phyloP scores from a whole-genome alignment of 2,329 filamentous ascomycete species.

The Thermothelomyces thermophilus region DNA sequence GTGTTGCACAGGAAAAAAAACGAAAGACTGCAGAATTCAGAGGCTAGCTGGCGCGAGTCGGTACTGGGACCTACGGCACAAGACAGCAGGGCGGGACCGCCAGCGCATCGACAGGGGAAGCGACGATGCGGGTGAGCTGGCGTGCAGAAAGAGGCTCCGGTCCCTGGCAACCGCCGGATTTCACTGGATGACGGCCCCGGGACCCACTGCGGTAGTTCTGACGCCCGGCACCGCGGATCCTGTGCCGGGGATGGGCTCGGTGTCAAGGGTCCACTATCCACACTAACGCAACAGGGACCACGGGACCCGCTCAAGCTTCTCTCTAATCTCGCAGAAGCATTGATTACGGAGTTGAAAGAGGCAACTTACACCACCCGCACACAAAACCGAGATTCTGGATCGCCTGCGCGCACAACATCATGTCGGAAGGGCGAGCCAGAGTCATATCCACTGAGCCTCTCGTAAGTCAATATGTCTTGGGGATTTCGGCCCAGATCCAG shows the following conservation, averaged over 20 bases:
- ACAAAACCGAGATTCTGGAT: neutral
- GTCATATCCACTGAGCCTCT: constrained; percentile 23
- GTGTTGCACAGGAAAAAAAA: too few species aligned
- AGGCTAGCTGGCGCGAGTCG: too few species aligned
- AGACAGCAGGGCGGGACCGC: neutral
- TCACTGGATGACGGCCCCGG: constrained; percentile 2
- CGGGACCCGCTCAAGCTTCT: neutral
- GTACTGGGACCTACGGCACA: too few species aligned
- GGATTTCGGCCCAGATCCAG: too few species aligned
- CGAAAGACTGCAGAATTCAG: too few species aligned
- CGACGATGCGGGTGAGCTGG: constrained; percentile 7
- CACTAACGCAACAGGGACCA: too few species aligned
- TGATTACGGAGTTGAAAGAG: too few species aligned
- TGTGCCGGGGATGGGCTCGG: neutral
- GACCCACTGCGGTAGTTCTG: constrained; percentile 8
- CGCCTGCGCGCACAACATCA: neutral
- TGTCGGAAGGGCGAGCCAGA: constrained; percentile 16
- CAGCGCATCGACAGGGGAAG: constrained; percentile 12
- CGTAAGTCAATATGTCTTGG: constrained; percentile 17
- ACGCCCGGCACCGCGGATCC: constrained; percentile 3
- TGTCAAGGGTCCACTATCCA: neutral
- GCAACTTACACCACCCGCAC: neutral
- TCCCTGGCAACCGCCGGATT: neutral
- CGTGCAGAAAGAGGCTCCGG: neutral
- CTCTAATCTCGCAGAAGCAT: neutral